A percentile compares a stretch with the other conserved stretches of the same genome.
Evolutionary conservation across 495 filamentous ascomycete species (phyloP).

Genomic region (Aspergillus kassunensis): DNA sequence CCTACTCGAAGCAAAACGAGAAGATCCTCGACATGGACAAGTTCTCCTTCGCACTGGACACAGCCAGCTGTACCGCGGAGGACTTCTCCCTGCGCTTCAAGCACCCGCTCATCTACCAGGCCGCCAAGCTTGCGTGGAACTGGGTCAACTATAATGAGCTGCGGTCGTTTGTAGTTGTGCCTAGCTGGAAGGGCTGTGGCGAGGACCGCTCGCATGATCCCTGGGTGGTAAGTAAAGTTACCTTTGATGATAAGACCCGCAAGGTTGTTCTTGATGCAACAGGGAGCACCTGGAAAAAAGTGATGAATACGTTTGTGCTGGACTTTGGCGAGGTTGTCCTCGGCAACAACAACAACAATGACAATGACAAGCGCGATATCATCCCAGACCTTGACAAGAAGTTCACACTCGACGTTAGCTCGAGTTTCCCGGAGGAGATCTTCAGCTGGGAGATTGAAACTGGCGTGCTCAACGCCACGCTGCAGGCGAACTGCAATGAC

Average conservation of each 20-base stretch:
- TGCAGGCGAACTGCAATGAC: conserved; percentile 6
- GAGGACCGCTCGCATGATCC: conserved; percentile 1
- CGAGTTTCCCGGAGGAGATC: conserved; percentile 2
- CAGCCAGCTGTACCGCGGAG: conserved; percentile 1
- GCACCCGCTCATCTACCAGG: conserved; percentile 1
- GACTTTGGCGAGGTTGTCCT: conserved; percentile 10
- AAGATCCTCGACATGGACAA: conserved; percentile 6
- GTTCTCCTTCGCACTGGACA: conserved; percentile 3
- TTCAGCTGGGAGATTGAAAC: neutral
- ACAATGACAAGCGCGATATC: conserved; percentile 7
- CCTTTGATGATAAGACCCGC: conserved; percentile 3
- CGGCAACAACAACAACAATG: no score
- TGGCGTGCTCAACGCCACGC: neutral
- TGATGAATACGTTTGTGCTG: conserved; percentile 6
- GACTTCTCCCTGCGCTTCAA: conserved; percentile 2
- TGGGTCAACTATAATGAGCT: conserved; percentile 9
- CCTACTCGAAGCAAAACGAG: conserved; percentile 9
- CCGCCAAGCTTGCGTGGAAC: conserved; percentile 3
- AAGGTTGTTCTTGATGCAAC: neutral
- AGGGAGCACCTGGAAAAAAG: conserved; percentile 5
- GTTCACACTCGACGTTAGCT: neutral
- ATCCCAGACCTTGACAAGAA: conserved; percentile 5
- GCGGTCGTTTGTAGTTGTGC: conserved; percentile 3
- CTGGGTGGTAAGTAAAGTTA: neutral
- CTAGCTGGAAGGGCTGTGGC: conserved; percentile 7